phyloP scores from a whole-genome alignment of 2,329 filamentous ascomycete genomes.

The Aspergillus glaucus region DNA sequence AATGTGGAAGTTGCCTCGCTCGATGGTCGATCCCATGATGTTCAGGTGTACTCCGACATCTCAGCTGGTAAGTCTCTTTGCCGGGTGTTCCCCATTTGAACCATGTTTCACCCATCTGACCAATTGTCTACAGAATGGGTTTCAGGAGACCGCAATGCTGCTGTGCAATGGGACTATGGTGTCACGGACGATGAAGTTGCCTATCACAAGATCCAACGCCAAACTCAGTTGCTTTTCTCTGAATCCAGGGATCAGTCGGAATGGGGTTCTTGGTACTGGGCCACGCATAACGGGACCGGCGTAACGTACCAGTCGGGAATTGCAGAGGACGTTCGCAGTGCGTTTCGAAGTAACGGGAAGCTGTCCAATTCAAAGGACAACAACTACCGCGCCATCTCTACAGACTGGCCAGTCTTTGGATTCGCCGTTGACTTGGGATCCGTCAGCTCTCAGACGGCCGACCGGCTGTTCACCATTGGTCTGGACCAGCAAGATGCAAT shows the following conservation, averaged over 20 bases:
- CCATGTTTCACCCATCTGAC: slow-evolving; percentile 6
- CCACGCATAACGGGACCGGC: slow-evolving; percentile 36
- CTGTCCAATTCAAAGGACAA: slow-evolving; percentile 43
- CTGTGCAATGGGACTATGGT: slow-evolving; percentile 59
- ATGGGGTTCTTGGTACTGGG: slow-evolving; percentile 52
- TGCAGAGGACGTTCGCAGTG: slow-evolving; percentile 42
- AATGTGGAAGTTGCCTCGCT: slow-evolving; percentile 56
- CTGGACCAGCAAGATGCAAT: slow-evolving; percentile 45
- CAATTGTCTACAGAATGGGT: slow-evolving; percentile 56
- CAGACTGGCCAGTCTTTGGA: slow-evolving; percentile 48
- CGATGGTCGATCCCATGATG: slow-evolving; percentile 57
- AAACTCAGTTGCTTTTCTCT: slow-evolving; percentile 43
- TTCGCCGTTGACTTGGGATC: slow-evolving; percentile 47
- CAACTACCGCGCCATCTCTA: slow-evolving; percentile 46
- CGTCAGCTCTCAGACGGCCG: slow-evolving; percentile 30
- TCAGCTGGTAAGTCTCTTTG: slow-evolving; percentile 51
- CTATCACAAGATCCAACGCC: slow-evolving; percentile 54
- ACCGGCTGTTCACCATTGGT: slow-evolving; percentile 46
- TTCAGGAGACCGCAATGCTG: slow-evolving; percentile 53
- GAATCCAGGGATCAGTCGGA: slow-evolving; percentile 45
- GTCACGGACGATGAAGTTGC: slow-evolving; percentile 46
- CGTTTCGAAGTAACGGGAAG: slow-evolving; percentile 40
- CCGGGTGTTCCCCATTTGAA: background rate
- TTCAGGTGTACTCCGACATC: slow-evolving; percentile 68
- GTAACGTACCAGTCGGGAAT: slow-evolving; percentile 45